Evolutionary conservation across 2,329 filamentous ascomycete genomes (phyloP), one percentile per base, ranked within the genome.

Genomic region (Dactylellina leptospora): DNA sequence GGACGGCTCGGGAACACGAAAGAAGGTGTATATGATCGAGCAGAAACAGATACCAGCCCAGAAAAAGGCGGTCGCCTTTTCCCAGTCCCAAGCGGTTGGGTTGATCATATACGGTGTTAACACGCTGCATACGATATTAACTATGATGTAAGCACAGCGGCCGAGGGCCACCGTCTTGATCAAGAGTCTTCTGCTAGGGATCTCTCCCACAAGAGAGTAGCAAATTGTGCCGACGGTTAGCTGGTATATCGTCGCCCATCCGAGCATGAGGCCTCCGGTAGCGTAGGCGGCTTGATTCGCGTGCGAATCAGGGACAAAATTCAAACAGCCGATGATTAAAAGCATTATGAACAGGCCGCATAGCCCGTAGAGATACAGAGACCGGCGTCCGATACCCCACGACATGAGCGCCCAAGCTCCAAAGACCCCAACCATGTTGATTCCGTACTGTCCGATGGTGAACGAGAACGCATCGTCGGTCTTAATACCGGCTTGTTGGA

Each of bases 81-180:
- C 84, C 92, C 92, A 96, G 80, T 96, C 83, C 92, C 93, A 96
- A 0, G 87, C 89, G 0, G 83, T 84, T 0, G 92, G 91, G 81
- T 96, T 96, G 42, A 96, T 84, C 92, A 96, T 96, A 81, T 96
- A 96, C 0, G 92, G 92, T 0, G 91, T 96, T 40, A 96, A 80
- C 2, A 96, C 89, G 54, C 87, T 88, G 78, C 88, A 91, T 76
- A 96, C 81, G 75, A 97, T 96, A 74, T 86, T 89, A 44, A 93
- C 90, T 54, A 96, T 82, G 77, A 95, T 93, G 83, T 90, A 90
- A 47, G 92, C 82, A 76, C 91, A 90, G 61, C 92, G 89, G 1
- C 90, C 92, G 1, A 96, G 85, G 0, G 95, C 92, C 20, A 96
- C 90, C 0, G 93, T 96, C 83, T 96, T 96, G 82, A 96, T 93